phyloP scores from a whole-genome alignment of 768 basidiomycete species.

The Russula sp. region DNA sequence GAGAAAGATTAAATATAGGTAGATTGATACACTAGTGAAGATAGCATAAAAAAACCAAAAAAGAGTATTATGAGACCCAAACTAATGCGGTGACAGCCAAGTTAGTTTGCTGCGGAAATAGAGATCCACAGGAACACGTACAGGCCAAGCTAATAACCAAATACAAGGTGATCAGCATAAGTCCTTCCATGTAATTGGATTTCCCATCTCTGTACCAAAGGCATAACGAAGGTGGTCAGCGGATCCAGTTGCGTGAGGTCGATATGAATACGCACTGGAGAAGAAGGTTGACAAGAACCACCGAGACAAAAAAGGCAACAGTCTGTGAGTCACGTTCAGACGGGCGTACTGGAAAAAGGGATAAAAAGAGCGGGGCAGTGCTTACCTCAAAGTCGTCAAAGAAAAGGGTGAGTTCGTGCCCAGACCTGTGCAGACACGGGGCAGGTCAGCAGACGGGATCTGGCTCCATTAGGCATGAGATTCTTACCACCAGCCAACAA shows the following conservation, averaged over 20 bases:
- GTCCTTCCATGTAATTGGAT: conserved; percentile 90
- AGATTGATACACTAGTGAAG: background rate
- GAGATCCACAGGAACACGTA: conserved; percentile 39
- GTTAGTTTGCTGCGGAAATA: conserved; percentile 4
- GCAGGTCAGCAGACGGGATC: conserved; percentile 14
- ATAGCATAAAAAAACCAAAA: background rate
- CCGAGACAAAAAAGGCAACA: conserved; percentile 79
- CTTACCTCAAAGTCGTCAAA: conserved; percentile 82
- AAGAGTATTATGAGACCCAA: conserved; percentile 43
- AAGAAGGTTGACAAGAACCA: conserved; percentile 82
- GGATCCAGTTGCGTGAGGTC: conserved; percentile 1
- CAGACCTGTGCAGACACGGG: conserved; percentile 43
- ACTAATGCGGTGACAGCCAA: conserved; percentile 33
- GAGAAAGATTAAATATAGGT: background rate
- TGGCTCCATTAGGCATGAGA: conserved; percentile 25
- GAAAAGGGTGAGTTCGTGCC: conserved; percentile 73
- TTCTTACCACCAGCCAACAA: conserved; percentile 82
- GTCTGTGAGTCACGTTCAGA: conserved; percentile 47
- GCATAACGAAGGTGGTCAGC: conserved; percentile 1
- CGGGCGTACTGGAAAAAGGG: background rate
- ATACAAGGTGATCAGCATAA: conserved; percentile 74
- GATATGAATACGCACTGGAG: conserved; percentile 51
- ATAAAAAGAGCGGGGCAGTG: conserved; percentile 13
- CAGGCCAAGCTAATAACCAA: conserved; percentile 78
- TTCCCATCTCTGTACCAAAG: conserved; percentile 59